phyloP scores from a whole-genome alignment of 2,329 filamentous ascomycete species.

The Cryphonectria japonica region DNA sequence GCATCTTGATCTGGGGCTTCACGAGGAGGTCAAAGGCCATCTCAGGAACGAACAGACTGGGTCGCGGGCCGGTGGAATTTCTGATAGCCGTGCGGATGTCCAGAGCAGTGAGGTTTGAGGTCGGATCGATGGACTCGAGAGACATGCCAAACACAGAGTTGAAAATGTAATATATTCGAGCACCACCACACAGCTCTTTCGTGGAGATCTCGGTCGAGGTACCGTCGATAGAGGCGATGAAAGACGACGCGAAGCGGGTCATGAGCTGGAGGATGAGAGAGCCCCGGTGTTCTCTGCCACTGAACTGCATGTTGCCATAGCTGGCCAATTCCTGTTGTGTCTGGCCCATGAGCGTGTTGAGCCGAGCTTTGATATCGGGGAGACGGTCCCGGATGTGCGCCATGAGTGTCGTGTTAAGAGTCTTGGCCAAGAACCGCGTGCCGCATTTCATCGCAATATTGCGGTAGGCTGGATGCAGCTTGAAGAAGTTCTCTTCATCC shows the following conservation, averaged over 20 bases:
- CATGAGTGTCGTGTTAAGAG: conserved; percentile 94
- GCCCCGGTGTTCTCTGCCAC: conserved; percentile 93
- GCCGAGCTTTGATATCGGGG: conserved; percentile 94
- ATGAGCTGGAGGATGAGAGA: conserved; percentile 95
- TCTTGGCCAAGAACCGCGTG: conserved; percentile 92
- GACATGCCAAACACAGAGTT: conserved; percentile 98
- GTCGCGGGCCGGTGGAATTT: conserved; percentile 94
- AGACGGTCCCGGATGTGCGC: conserved; percentile 91
- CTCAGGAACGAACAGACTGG: conserved; percentile 95
- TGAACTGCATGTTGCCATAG: conserved; percentile 97
- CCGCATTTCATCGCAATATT: conserved; percentile 95
- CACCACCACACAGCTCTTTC: conserved; percentile 93
- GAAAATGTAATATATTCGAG: conserved; percentile 98
- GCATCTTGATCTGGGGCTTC: conserved; percentile 96
- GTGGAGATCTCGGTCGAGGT: conserved; percentile 98
- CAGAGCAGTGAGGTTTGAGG: conserved; percentile 88
- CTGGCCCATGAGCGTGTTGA: conserved; percentile 99
- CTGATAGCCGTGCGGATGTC: conserved; percentile 97
- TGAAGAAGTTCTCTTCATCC: conserved; percentile 93
- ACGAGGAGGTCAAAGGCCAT: conserved; percentile 97
- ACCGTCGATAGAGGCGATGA: conserved; percentile 98
- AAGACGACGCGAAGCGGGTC: conserved; percentile 96
- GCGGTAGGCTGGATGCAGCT: conserved; percentile 93
- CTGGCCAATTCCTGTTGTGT: conserved; percentile 97
- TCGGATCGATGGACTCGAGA: conserved; percentile 93